These are phyloP conservation scores for Suillus decipiens DNA, from an alignment of 768 basidiomycete species.

Conservation along the genomic window DNA sequence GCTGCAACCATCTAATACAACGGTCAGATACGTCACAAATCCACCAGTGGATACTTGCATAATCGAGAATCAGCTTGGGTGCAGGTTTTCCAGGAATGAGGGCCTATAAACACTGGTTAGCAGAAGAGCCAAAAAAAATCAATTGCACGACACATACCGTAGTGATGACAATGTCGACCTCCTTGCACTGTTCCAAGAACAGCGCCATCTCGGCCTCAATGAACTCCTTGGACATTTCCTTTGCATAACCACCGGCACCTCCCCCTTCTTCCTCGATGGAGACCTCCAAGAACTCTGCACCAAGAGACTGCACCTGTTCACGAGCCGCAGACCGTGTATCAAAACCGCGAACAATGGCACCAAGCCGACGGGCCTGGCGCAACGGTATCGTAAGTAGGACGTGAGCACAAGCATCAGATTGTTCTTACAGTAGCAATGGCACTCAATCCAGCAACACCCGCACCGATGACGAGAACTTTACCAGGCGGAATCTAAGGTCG, in stretches of 20 bases:
- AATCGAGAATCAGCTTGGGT: conserved; percentile 79
- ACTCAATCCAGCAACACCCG: conserved; percentile 86
- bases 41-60: conserved; percentile 33
- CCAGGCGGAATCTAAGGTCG: conserved; percentile 72
- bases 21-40: conserved; percentile 13
- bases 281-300: conserved; percentile 90
- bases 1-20: conserved; percentile 66
- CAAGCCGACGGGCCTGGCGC: conserved; percentile 71
- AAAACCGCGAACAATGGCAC: conserved; percentile 87
- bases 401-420: neutral
- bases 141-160: conserved; percentile 46
- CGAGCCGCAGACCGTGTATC: conserved; percentile 84
- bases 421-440: conserved; percentile 76
- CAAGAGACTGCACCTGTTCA: conserved; percentile 88
- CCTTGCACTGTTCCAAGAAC: conserved; percentile 85
- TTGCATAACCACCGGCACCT: conserved; percentile 84
- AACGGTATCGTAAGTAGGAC: neutral
- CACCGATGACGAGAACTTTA: conserved; percentile 86
- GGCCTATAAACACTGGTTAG: conserved; percentile 46
- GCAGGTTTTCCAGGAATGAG: conserved; percentile 87
- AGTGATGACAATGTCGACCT: conserved; percentile 88
- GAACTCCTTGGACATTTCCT: conserved; percentile 89
- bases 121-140: neutral
- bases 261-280: conserved; percentile 78
- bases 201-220: conserved; percentile 87